Evolutionary conservation across 441 rosid genomes (phyloP).

Genomic region (Manihot esculenta): DNA sequence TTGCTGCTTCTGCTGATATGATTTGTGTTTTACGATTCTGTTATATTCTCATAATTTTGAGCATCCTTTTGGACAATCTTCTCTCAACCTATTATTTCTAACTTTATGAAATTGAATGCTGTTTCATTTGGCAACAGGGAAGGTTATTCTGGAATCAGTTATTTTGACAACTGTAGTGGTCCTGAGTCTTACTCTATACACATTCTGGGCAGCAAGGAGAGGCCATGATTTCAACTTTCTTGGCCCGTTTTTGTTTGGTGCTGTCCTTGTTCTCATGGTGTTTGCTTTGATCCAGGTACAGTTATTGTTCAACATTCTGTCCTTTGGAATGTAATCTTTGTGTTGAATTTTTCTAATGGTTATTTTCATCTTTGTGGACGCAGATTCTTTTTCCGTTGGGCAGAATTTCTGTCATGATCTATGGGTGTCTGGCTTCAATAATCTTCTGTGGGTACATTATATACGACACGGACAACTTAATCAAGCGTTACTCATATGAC

Average conservation of each 20-base stretch:
- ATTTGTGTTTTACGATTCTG: not conserved
- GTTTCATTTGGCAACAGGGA: slow-evolving; percentile 51
- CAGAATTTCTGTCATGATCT: slow-evolving; percentile 70
- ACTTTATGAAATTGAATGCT: not conserved
- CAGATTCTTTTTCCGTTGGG: slow-evolving; percentile 83
- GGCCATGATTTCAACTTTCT: slow-evolving; percentile 90
- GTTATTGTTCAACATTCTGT: not conserved
- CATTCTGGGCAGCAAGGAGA: slow-evolving; percentile 90
- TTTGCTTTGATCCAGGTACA: slow-evolving; percentile 79
- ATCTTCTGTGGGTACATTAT: slow-evolving; percentile 83
- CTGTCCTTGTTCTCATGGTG: slow-evolving; percentile 60
- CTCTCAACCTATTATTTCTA: not conserved
- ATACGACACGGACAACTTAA: slow-evolving; percentile 79
- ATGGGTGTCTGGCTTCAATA: slow-evolving; percentile 66
- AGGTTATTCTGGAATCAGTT: slow-evolving; percentile 72
- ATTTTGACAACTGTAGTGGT: slow-evolving; percentile 75
- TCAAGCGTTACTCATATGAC: slow-evolving; percentile 76
- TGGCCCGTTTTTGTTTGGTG: slow-evolving; percentile 88
- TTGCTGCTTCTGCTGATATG: not conserved
- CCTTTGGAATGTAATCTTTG: no score
- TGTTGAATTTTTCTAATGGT: not conserved
- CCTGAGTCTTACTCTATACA: slow-evolving; percentile 69
- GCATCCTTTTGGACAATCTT: not conserved
- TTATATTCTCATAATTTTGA: not conserved
- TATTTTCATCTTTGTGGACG: slow-evolving; percentile 21